phyloP scores from a whole-genome alignment of 768 basidiomycete species.

The Tulasnella sp. region DNA sequence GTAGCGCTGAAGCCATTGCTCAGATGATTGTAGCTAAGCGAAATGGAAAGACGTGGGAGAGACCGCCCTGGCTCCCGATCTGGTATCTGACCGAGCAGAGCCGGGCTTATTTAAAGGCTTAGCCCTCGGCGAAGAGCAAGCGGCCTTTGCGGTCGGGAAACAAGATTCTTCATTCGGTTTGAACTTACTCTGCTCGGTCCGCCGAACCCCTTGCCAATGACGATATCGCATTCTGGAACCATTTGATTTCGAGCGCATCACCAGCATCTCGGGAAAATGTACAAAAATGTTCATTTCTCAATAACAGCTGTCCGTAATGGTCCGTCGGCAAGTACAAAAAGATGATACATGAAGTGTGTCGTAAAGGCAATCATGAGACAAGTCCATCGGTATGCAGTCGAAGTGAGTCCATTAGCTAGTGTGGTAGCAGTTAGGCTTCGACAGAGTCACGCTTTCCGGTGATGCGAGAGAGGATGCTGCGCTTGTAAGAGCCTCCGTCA shows the following conservation, averaged over 20 bases:
- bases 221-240: not conserved
- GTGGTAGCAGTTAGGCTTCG: not conserved
- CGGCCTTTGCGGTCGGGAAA: not conserved
- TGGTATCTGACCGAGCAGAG: slow-evolving; percentile 17
- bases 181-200: not conserved
- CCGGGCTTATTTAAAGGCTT: not conserved
- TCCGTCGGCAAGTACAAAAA: not conserved
- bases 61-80: slow-evolving; percentile 63
- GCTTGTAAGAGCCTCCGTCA: not conserved
- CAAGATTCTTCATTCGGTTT: not conserved
- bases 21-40: slow-evolving; percentile 56
- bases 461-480: not conserved
- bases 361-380: not conserved
- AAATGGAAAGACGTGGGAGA: slow-evolving; percentile 43
- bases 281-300: not conserved
- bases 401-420: no score
- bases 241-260: not conserved
- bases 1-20: slow-evolving; percentile 59
- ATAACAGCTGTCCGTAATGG: not conserved
- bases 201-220: not conserved
- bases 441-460: not conserved
- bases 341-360: not conserved
- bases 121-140: not conserved
- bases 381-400: not conserved
- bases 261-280: not conserved